A percentile compares a stretch with the other conserved stretches of the same genome.
These are phyloP conservation scores for Venturia asperata DNA, from an alignment of 2,329 filamentous ascomycete genomes.

Conservation along the genomic window DNA sequence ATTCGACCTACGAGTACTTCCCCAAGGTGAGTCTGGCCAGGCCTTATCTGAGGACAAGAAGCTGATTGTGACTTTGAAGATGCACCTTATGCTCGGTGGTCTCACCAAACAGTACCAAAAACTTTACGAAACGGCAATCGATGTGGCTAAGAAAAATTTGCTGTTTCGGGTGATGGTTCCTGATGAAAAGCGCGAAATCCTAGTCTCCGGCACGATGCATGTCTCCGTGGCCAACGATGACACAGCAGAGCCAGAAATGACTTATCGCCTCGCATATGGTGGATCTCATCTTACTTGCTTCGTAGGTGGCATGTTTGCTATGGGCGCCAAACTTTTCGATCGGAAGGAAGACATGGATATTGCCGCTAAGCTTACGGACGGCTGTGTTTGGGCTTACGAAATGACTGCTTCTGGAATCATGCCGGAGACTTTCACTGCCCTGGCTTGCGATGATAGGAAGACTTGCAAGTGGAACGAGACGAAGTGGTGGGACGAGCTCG, in stretches of 20 bases:
- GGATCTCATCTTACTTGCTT: conserved; percentile 63
- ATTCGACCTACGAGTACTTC: conserved; percentile 31
- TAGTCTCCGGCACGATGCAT: conserved; percentile 44
- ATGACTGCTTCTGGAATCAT: conserved; percentile 52
- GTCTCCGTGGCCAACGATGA: conserved; percentile 28
- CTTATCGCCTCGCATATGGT: conserved; percentile 30
- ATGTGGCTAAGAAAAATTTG: conserved; percentile 42
- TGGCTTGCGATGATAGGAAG: conserved; percentile 39
- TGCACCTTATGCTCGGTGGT: conserved; percentile 26
- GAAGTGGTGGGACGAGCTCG: conserved; percentile 36
- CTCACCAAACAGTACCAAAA: conserved; percentile 34
- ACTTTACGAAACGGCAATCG: conserved; percentile 43
- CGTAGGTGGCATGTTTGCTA: conserved; percentile 61
- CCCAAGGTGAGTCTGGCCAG: conserved; percentile 22
- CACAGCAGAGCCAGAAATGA: conserved; percentile 19
- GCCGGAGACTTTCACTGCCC: conserved; percentile 51
- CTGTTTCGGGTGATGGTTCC: conserved; percentile 40
- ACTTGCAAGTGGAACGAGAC: conserved; percentile 41
- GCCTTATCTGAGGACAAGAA: background rate
- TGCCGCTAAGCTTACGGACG: conserved; percentile 53
- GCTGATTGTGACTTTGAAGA: conserved; percentile 15
- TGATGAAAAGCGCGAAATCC: conserved; percentile 35
- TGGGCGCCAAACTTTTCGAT: conserved; percentile 57
- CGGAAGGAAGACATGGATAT: conserved; percentile 48
- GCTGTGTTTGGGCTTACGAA: conserved; percentile 57